Percentiles rank a stretch among this genome's conserved stretches.
phyloP scores from a whole-genome alignment of 305 asterid genomes.

The Fraxinus floribunda region DNA sequence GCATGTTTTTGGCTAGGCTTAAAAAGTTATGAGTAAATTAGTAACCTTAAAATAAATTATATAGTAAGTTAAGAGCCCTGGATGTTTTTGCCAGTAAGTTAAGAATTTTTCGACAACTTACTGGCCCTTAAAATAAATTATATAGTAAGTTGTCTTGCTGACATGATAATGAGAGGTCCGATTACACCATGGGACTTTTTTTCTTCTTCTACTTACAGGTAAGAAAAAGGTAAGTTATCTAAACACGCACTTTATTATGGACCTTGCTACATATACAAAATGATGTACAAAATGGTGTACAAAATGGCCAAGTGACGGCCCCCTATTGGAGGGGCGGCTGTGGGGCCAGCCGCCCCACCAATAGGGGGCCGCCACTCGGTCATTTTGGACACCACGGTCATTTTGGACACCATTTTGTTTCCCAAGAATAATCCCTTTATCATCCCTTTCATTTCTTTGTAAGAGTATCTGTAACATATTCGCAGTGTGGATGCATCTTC shows the following conservation, averaged over 20 bases:
- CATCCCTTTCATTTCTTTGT: neutral
- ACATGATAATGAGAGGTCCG: no score
- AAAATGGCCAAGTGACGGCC: no score
- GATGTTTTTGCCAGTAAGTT: no score
- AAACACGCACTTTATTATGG: neutral
- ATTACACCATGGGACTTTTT: neutral
- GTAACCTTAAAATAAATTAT: neutral
- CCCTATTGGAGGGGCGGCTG: no score
- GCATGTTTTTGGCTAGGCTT: neutral
- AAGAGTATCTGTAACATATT: neutral
- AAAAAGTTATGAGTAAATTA: neutral
- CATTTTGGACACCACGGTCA: no score
- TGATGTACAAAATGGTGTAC: no score
- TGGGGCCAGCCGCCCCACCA: no score
- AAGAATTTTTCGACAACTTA: no score
- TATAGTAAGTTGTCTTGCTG: neutral
- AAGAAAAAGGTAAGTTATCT: neutral
- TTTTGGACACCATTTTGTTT: no score
- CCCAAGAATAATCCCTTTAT: no score
- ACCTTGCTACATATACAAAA: no score
- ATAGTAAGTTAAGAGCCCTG: neutral
- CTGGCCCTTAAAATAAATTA: neutral
- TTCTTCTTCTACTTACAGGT: neutral
- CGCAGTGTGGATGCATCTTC: neutral
- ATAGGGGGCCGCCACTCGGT: no score